Conservation (phyloP, 805 yeast genomes). For the Pichia scutulata region DNA sequence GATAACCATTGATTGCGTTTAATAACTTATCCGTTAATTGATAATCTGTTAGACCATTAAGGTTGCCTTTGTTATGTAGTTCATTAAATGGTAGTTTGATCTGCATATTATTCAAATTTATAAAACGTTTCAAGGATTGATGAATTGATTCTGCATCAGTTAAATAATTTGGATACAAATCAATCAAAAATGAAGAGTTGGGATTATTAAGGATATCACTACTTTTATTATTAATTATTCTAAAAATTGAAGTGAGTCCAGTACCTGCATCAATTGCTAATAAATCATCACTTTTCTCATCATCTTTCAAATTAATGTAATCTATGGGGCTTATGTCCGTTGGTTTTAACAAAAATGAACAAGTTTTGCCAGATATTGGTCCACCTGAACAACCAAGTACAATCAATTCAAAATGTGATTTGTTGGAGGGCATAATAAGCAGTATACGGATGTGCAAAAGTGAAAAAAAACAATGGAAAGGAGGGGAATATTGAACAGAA, state of each 20-base stretch:
- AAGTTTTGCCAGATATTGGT: conserved; percentile 64
- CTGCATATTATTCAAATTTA: neutral
- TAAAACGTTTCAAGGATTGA: neutral
- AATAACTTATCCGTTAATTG: conserved; percentile 20
- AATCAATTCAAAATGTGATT: conserved; percentile 44
- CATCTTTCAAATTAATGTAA: conserved; percentile 25
- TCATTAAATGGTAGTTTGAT: conserved; percentile 1
- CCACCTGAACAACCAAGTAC: conserved; percentile 82
- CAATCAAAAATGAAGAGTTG: conserved; percentile 7
- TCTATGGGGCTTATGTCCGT: conserved; percentile 31
- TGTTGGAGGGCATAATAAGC: conserved; percentile 12
- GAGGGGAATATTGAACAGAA: no score
- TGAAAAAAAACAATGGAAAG: neutral
- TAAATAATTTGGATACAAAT: conserved; percentile 12
- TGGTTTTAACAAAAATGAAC: conserved; percentile 62
- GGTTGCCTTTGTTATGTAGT: neutral
- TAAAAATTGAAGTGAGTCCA: conserved; percentile 51
- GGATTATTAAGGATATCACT: conserved; percentile 3
- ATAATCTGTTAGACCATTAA: neutral
- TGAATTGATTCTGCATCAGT: neutral
- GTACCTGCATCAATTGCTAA: conserved; percentile 76
- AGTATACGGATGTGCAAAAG: no score
- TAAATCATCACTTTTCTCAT: conserved; percentile 26
- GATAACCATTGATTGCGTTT: conserved; percentile 33
- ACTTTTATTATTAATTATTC: conserved; percentile 17